Conservation (phyloP, 2,329 filamentous ascomycete genomes). For the Davidsoniella australis region DNA sequence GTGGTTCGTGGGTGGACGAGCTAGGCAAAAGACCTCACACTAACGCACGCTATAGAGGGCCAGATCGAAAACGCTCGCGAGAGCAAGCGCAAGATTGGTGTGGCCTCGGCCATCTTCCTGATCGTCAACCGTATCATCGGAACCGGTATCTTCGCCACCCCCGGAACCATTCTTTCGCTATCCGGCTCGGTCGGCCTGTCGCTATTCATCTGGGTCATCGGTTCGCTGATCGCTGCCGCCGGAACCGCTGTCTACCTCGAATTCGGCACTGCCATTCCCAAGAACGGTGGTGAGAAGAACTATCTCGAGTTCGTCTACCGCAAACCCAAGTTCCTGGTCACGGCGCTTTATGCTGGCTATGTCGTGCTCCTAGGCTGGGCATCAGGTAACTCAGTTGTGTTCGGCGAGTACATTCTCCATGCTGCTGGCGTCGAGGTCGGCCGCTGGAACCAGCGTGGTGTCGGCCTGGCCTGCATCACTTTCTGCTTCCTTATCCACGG, state of each 20-base stretch:
- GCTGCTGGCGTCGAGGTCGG: conserved; percentile 44
- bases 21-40: neutral
- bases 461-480: conserved; percentile 51
- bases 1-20: neutral
- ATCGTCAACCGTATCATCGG: conserved; percentile 51
- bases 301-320: conserved; percentile 49
- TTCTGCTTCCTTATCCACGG: conserved; percentile 49
- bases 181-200: conserved; percentile 45
- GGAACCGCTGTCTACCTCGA: conserved; percentile 50
- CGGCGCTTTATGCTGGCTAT: conserved; percentile 42
- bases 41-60: conserved; percentile 13
- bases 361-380: conserved; percentile 49
- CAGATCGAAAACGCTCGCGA: conserved; percentile 25
- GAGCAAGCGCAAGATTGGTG: conserved; percentile 36
- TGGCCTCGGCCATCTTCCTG: conserved; percentile 37
- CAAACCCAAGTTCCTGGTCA: conserved; percentile 42
- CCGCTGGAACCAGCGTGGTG: conserved; percentile 49
- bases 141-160: conserved; percentile 50
- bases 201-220: conserved; percentile 45
- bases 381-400: conserved; percentile 49
- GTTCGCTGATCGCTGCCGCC: conserved; percentile 42
- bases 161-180: conserved; percentile 36
- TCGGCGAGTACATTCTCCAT: conserved; percentile 53
- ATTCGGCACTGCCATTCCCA: conserved; percentile 46
- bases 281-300: conserved; percentile 50